phyloP scores from a whole-genome alignment of 2,329 filamentous ascomycete species.

The Fusarium avenaceum region DNA sequence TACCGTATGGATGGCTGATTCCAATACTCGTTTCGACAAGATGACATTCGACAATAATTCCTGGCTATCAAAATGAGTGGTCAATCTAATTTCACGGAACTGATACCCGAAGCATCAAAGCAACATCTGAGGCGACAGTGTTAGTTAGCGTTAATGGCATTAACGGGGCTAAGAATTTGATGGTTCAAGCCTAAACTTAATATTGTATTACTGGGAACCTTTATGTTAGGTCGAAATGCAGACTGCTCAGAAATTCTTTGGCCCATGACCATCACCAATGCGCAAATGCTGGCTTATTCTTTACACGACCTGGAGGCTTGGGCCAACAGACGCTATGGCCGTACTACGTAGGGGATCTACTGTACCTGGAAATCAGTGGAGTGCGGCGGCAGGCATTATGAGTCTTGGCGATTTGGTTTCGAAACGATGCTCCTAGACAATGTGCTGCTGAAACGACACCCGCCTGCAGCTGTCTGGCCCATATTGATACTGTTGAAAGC shows the following conservation, averaged over 20 bases:
- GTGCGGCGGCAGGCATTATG: conserved; percentile 14
- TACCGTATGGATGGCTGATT: neutral
- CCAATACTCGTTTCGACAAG: conserved; percentile 19
- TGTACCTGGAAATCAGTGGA: conserved; percentile 32
- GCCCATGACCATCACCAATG: neutral
- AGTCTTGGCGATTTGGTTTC: conserved; percentile 30
- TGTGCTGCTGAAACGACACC: neutral
- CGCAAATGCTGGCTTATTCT: no score
- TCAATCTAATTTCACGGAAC: conserved; percentile 39
- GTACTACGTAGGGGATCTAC: conserved; percentile 3
- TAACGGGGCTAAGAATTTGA: conserved; percentile 19
- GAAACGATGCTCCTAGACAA: conserved; percentile 27
- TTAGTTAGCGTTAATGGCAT: conserved; percentile 37
- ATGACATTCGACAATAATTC: conserved; percentile 2
- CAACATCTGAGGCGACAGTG: conserved; percentile 24
- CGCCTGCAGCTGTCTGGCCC: conserved; percentile 1
- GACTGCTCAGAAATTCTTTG: neutral
- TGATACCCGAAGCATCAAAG: conserved; percentile 19
- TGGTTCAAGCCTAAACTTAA: conserved; percentile 17
- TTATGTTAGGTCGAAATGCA: neutral
- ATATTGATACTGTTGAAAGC: conserved; percentile 11
- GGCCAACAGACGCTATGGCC: conserved; percentile 6
- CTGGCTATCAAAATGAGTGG: conserved; percentile 1
- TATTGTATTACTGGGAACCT: neutral
- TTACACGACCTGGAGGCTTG: conserved; percentile 1